phyloP scores from a whole-genome alignment of 1,139 yeast species.

The Geotrichum candidum region DNA sequence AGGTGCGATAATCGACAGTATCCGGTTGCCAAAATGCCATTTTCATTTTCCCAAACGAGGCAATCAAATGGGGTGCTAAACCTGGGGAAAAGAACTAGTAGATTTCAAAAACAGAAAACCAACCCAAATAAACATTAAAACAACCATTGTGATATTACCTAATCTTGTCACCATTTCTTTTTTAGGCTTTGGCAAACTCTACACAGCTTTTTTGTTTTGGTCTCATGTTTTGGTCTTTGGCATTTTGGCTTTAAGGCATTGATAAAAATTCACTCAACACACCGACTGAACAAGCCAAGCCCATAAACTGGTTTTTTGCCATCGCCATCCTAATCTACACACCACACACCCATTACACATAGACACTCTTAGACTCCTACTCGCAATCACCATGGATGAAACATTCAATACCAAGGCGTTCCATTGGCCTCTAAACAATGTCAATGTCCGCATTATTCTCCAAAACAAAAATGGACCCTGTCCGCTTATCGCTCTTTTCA shows the following conservation, averaged over 20 bases:
- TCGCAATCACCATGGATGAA: slow-evolving; percentile 14
- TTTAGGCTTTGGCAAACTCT: background rate
- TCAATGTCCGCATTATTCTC: slow-evolving; percentile 45
- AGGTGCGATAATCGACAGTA: no score
- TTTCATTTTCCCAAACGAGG: background rate
- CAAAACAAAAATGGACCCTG: slow-evolving; percentile 88
- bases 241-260: background rate
- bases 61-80: background rate
- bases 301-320: background rate
- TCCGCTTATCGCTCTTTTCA: slow-evolving; percentile 75
- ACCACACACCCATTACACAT: background rate
- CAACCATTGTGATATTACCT: no score
- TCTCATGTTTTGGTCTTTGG: background rate
- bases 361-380: background rate
- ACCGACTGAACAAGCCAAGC: background rate
- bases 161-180: no score
- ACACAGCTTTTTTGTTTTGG: background rate
- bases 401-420: slow-evolving; percentile 25
- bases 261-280: background rate
- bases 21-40: no score
- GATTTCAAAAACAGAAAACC: background rate
- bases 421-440: slow-evolving; percentile 8
- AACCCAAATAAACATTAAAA: background rate
- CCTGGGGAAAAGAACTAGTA: background rate
- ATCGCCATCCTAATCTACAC: background rate